A percentile compares a stretch with the other conserved stretches of the same genome.
Evolutionary conservation across 2,329 filamentous ascomycete genomes (phyloP).

Genomic region (Macrophomina phaseolina): DNA sequence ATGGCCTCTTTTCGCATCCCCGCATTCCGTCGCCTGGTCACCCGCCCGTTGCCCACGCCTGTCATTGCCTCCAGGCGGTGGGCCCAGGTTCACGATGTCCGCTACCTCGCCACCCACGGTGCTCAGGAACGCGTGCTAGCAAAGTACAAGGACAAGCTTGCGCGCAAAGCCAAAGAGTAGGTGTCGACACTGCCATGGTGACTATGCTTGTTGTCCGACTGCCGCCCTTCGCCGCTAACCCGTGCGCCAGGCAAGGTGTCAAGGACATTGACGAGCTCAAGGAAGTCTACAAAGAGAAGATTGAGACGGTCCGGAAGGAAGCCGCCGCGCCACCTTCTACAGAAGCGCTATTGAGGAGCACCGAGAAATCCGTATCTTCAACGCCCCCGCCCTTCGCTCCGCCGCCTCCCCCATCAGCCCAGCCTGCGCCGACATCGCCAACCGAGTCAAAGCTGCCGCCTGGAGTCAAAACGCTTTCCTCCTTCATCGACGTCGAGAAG

Average conservation of each 20-base stretch:
- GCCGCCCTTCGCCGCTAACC: slow-evolving; percentile 19
- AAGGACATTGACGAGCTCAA: slow-evolving; percentile 77
- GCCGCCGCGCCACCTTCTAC: slow-evolving; percentile 61
- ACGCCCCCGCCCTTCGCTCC: slow-evolving; percentile 38
- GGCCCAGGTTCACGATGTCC: slow-evolving; percentile 91
- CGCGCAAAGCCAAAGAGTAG: slow-evolving; percentile 75
- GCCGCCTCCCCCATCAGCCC: slow-evolving; percentile 35
- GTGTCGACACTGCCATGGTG: slow-evolving; percentile 32
- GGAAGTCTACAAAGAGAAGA: slow-evolving; percentile 84
- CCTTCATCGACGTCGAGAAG: slow-evolving; percentile 82
- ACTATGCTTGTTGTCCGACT: not conserved
- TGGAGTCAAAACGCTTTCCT: slow-evolving; percentile 68
- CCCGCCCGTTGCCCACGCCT: slow-evolving; percentile 15
- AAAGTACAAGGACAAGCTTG: slow-evolving; percentile 86
- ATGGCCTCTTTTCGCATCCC: slow-evolving; percentile 26
- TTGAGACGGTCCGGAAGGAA: slow-evolving; percentile 71
- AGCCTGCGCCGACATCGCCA: slow-evolving; percentile 28
- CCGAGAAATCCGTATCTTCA: slow-evolving; percentile 26
- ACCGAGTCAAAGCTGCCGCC: slow-evolving; percentile 40
- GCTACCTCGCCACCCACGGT: slow-evolving; percentile 82
- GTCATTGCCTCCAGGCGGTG: slow-evolving; percentile 73
- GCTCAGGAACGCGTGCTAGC: slow-evolving; percentile 72
- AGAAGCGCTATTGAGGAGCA: slow-evolving; percentile 50
- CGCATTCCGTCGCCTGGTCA: slow-evolving; percentile 24
- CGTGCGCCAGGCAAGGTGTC: slow-evolving; percentile 59